phyloP scores from a whole-genome alignment of 177 flowering plant genomes.

The Vitis hybrid region DNA sequence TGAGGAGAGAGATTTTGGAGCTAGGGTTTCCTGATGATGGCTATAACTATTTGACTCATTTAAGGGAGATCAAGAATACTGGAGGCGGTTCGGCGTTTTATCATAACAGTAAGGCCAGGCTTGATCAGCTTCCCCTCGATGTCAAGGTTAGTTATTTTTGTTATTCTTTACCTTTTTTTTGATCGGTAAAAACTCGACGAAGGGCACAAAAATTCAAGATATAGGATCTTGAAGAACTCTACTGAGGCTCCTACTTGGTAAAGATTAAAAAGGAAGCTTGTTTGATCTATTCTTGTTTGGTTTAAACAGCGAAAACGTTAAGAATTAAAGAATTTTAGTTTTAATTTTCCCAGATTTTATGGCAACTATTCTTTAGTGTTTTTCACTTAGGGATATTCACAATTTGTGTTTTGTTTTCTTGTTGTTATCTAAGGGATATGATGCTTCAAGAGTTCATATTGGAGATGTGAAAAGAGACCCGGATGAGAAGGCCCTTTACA shows the following conservation, averaged over 20 bases:
- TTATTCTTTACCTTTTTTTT: neutral
- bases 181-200: neutral
- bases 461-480: conserved; percentile 30
- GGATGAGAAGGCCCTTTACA: conserved; percentile 39
- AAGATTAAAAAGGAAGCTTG: neutral
- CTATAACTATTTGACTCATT: conserved; percentile 76
- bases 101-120: conserved; percentile 64
- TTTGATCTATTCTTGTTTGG: neutral
- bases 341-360: neutral
- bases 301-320: neutral
- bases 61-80: conserved; percentile 83
- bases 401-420: neutral
- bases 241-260: too few species aligned
- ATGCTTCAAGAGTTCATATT: conserved; percentile 71
- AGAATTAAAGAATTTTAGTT: neutral
- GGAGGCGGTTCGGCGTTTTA: conserved; percentile 81
- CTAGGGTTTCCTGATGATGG: conserved; percentile 97
- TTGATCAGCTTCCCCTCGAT: conserved; percentile 61
- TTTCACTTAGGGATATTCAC: too few species aligned
- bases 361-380: neutral
- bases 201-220: neutral
- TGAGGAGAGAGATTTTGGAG: conserved; percentile 83
- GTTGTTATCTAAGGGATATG: conserved; percentile 61
- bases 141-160: conserved; percentile 58
- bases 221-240: too few species aligned